Conservation (phyloP, 768 basidiomycete genomes). For the Chlorophyllum brunneum region DNA sequence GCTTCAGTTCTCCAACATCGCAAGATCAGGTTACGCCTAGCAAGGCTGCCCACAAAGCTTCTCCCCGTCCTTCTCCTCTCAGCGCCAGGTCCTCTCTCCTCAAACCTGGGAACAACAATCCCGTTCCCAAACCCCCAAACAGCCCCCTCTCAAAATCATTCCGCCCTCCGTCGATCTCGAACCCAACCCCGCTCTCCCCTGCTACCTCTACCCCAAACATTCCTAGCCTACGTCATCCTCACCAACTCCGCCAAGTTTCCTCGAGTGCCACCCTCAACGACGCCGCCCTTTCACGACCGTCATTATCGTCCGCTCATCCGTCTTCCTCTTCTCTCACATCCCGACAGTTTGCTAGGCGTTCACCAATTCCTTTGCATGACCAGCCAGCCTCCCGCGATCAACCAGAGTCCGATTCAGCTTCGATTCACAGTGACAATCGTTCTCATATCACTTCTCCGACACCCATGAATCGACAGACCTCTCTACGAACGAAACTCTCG, state of each 20-base stretch:
- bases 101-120: constrained; percentile 9
- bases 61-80: constrained; percentile 36
- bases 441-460: constrained; percentile 36
- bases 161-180: not conserved
- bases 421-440: constrained; percentile 29
- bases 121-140: constrained; percentile 27
- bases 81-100: not conserved
- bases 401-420: constrained; percentile 17
- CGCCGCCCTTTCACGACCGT: not conserved
- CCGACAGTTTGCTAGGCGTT: not conserved
- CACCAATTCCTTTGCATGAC: not conserved
- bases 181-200: constrained; percentile 19
- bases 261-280: constrained; percentile 26
- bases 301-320: not conserved
- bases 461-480: constrained; percentile 32
- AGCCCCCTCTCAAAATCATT: constrained; percentile 29
- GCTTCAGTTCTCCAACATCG: not conserved
- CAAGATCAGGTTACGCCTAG: constrained; percentile 1
- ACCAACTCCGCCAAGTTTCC: constrained; percentile 22
- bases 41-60: constrained; percentile 19
- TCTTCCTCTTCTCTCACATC: not conserved
- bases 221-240: constrained; percentile 2
- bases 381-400: not conserved
- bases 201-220: constrained; percentile 15
- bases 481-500: constrained; percentile 62